These are phyloP conservation scores for Termitomyces titanicus DNA, from an alignment of 768 basidiomycete species.

Conservation along the genomic window DNA sequence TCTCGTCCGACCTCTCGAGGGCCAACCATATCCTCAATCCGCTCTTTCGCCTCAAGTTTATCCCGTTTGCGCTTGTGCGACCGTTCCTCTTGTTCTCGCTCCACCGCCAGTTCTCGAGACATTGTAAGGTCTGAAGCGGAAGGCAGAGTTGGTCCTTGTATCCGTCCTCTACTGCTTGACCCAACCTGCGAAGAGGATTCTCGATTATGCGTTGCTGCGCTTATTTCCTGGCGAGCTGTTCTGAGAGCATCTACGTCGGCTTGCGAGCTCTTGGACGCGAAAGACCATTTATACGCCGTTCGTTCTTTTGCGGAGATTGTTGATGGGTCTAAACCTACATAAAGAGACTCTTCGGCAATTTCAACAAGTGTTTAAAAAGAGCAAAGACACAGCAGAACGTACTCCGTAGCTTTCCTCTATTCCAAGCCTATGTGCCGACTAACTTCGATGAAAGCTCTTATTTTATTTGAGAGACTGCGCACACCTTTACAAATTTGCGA, in stretches of 20 bases:
- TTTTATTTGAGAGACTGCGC: slow-evolving; percentile 12
- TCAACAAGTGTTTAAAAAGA: background rate
- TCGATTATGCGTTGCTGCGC: slow-evolving; percentile 40
- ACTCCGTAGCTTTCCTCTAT: slow-evolving; percentile 73
- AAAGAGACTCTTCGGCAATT: slow-evolving; percentile 41
- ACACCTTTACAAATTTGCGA: slow-evolving; percentile 85
- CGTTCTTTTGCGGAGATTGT: slow-evolving; percentile 57
- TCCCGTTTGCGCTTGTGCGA: slow-evolving; percentile 64
- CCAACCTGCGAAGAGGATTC: slow-evolving; percentile 19
- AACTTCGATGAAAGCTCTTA: background rate
- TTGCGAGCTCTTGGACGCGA: slow-evolving; percentile 63
- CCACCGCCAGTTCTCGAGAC: slow-evolving; percentile 58
- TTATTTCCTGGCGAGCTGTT: slow-evolving; percentile 56
- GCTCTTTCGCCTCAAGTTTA: slow-evolving; percentile 59
- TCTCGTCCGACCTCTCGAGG: slow-evolving; percentile 82
- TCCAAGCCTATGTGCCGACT: slow-evolving; percentile 59
- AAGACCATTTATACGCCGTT: slow-evolving; percentile 87
- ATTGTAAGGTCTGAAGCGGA: slow-evolving; percentile 65
- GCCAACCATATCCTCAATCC: slow-evolving; percentile 73
- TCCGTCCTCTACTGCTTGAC: slow-evolving; percentile 32
- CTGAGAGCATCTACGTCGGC: slow-evolving; percentile 58
- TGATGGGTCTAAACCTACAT: slow-evolving; percentile 58
- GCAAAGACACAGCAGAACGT: slow-evolving; percentile 14
- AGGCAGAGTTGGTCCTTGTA: slow-evolving; percentile 69
- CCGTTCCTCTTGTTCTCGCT: slow-evolving; percentile 49